A percentile compares a stretch with the other conserved stretches of the same genome.
Evolutionary conservation across 495 filamentous ascomycete genomes (phyloP).

Genomic region (Penicillium steckii): DNA sequence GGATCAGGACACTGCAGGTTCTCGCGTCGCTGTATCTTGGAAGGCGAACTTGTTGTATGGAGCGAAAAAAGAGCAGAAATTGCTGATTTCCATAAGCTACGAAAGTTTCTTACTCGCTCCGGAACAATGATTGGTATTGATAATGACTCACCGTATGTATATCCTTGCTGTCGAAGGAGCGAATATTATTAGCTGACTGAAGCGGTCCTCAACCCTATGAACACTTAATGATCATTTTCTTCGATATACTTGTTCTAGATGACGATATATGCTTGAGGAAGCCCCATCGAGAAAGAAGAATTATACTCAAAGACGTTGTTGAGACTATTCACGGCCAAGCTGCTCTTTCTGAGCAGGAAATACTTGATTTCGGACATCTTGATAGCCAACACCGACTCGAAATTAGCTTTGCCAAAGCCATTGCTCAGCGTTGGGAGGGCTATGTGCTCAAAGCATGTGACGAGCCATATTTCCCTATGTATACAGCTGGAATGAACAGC

Average conservation of each 20-base stretch:
- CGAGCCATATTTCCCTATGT: slow-evolving; percentile 69
- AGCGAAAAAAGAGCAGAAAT: slow-evolving; percentile 61
- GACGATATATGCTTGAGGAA: slow-evolving; percentile 60
- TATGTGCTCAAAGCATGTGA: slow-evolving; percentile 76
- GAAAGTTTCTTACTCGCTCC: slow-evolving; percentile 74
- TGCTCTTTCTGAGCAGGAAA: slow-evolving; percentile 57
- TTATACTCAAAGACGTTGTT: slow-evolving; percentile 57
- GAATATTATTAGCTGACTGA: slow-evolving; percentile 5
- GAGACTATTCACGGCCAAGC: slow-evolving; percentile 55
- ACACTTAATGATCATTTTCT: slow-evolving; percentile 82
- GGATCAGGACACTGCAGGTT: slow-evolving; percentile 55
- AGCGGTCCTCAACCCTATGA: slow-evolving; percentile 62
- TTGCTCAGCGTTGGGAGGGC: slow-evolving; percentile 68
- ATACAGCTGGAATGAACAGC: slow-evolving; percentile 20
- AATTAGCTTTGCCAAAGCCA: slow-evolving; percentile 62
- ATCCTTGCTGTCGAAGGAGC: neutral
- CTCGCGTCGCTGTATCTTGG: slow-evolving; percentile 65
- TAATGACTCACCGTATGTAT: slow-evolving; percentile 66
- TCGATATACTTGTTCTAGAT: slow-evolving; percentile 73
- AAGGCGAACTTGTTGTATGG: slow-evolving; percentile 80
- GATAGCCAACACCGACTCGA: slow-evolving; percentile 50
- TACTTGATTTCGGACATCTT: slow-evolving; percentile 57
- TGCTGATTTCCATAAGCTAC: slow-evolving; percentile 73
- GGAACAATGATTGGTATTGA: slow-evolving; percentile 66
- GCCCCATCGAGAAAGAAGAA: slow-evolving; percentile 60